Evolutionary conservation across 2,329 filamentous ascomycete genomes (phyloP), one percentile per base, ranked within the genome.

Genomic region (Pseudogymnoascus verrucosus): DNA sequence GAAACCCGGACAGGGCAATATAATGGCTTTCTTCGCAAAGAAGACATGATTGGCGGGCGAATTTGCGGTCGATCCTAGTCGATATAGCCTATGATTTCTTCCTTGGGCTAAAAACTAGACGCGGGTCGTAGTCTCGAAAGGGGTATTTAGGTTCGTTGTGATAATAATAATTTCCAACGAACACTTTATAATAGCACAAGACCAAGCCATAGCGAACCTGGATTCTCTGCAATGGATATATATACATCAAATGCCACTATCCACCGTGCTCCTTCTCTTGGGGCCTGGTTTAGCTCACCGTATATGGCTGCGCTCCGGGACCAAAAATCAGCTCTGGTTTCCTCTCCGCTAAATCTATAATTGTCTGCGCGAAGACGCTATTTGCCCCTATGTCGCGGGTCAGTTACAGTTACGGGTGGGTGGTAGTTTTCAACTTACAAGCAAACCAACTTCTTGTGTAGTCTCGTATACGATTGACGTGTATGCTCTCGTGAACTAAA

Each of bases 391-490:
- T 23, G 64, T 54, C 44, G 28, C 21, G 62, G 60, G n/a, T 59
- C 47, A 47, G 26, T 40, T 62, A 14, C 5, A 16, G 40, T 51
- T 42, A 31, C 8, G n/a, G 19, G 37, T 16, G 23, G 39, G 26
- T 26, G 19, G 51, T 42, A 26, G 19, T 57, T 34, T 31, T 60
- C 60, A 39, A 71, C 78, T 75, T 74, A 80, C 80, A 98, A 2
- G 93, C 91, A 74, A 98, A 98, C 93, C 93, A 98, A 72, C 89
- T 91, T 67, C 92, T 82, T 1, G 93, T 97, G 75, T 95, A 98
- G 39, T 84, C 80, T 42, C 76, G 77, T 36, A 82, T 77, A 47
- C 78, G 76, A 66, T 93, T 87, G 4, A 98, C 93, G 71, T 96
- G 86, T 42, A 99, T 86, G 70, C 90, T 96, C 78, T 99, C 95